A percentile compares a stretch with the other conserved stretches of the same genome.
Conservation (phyloP, 305 asterid genomes). For the Rubia tinctorum region DNA sequence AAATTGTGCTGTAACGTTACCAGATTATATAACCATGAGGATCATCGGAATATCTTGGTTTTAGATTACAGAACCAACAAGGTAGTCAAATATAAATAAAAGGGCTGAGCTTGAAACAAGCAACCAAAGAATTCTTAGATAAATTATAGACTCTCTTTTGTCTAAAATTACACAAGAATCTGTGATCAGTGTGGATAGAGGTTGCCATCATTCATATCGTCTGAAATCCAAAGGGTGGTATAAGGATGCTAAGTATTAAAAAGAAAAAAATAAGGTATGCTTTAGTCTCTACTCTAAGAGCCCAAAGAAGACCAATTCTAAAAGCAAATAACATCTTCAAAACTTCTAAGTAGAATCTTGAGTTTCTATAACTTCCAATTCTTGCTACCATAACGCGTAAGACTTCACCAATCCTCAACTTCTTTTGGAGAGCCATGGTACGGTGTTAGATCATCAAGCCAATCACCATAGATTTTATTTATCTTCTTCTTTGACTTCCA, state of each 20-base stretch:
- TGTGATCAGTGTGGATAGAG: constrained; percentile 3
- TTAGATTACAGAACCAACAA: not conserved
- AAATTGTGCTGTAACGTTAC: not conserved
- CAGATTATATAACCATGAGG: not conserved
- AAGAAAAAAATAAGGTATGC: not conserved
- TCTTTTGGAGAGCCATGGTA: constrained; percentile 24
- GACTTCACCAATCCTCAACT: constrained; percentile 1
- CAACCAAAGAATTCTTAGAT: constrained; percentile 4
- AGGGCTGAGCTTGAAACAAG: not conserved
- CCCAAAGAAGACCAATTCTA: not conserved
- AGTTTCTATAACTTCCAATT: constrained; percentile 1
- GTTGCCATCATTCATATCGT: not conserved
- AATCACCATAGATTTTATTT: constrained; percentile 67
- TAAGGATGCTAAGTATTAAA: not conserved
- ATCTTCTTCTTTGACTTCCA: constrained; percentile 66
- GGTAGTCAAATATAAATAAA: not conserved
- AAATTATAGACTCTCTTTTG: not conserved
- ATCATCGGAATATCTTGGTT: not conserved
- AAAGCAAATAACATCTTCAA: not conserved
- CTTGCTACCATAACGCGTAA: not conserved
- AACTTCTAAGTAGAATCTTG: not conserved
- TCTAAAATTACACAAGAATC: not conserved
- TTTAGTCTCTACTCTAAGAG: not conserved
- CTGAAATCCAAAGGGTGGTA: not conserved
- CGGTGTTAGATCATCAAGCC: constrained; percentile 60